Base-by-base conservation (phyloP, 1,139 yeast genomes). In the Blastobotrys arbuscula region DNA sequence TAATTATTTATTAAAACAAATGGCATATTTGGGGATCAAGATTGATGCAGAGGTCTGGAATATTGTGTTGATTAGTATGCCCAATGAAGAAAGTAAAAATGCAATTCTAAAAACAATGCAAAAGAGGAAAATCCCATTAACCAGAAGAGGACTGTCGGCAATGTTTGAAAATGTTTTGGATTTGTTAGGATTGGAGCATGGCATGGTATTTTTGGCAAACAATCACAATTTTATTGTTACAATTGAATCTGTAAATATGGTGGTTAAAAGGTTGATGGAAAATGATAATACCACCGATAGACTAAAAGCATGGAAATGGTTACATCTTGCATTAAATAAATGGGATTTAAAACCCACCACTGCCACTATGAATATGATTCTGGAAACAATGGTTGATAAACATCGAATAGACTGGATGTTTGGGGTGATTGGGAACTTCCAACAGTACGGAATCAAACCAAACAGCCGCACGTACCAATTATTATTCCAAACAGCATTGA, bases 31-130 rank as follows among this genome's bases (percentile, higher is more conserved):
- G 12, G 51, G 53, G 0, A 48, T 72, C 2, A 51, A 57, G 2
- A 71, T 72, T 0, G 71, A 73, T 53, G 44, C 62, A 1, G 62
- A 62, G 16, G 73, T 77, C 0, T 74, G 77, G 77, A 67, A 68
- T 44, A 60, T 56, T 9, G 50, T 60, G 7, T 50, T 62, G 20
- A 42, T 49, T 19, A 43, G 52, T 26, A 48, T 60, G 15, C 59
- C 60, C 10, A 55, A 54, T 16, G 53, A 55, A 2, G 45, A 48
- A 3, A 53, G 52, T 19, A 56, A 56, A 45, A 46, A 53, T 13
- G 40, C 45, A 7, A 48, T 61, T 6, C 46, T 58, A 15, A 41
- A 51, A 23, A 55, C 53, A 23, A 60, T 62, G 65, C 50, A 55
- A n/a, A 39, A 50, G 23, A 42, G 50, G 12, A 42, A 49, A 2